Percentiles rank a stretch among this genome's conserved stretches.
Evolutionary conservation across 2,329 filamentous ascomycete species (phyloP).

Genomic region (Penicillium griseofulvum): DNA sequence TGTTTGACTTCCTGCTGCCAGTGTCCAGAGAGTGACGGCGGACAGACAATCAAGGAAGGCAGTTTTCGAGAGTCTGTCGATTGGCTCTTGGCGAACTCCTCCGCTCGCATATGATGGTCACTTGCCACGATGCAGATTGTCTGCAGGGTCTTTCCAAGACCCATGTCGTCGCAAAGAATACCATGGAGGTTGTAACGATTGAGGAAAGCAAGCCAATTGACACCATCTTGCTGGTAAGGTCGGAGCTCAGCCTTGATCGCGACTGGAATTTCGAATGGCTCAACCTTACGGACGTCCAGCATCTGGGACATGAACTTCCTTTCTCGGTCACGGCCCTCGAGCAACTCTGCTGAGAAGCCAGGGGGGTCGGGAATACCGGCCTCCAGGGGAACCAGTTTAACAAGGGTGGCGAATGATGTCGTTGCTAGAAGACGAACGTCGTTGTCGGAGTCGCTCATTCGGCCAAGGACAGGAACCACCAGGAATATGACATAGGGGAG

Average conservation of each 20-base stretch:
- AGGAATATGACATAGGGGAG: constrained; percentile 98
- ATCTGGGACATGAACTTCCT: constrained; percentile 96
- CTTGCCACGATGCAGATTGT: constrained; percentile 97
- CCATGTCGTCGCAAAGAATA: constrained; percentile 99
- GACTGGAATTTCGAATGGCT: constrained; percentile 88
- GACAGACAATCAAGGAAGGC: constrained; percentile 92
- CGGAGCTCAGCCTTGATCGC: constrained; percentile 95
- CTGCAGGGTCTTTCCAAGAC: constrained; percentile 93
- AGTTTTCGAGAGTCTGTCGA: constrained; percentile 74
- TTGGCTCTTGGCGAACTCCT: constrained; percentile 81
- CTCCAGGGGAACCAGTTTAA: constrained; percentile 94
- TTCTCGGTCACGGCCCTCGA: constrained; percentile 88
- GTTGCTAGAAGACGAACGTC: constrained; percentile 92
- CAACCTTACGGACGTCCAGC: constrained; percentile 93
- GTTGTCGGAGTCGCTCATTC: constrained; percentile 98
- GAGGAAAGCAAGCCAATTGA: constrained; percentile 97
- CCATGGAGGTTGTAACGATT: constrained; percentile 98
- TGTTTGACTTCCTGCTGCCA: constrained; percentile 98
- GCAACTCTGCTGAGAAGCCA: constrained; percentile 80
- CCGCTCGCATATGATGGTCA: constrained; percentile 88
- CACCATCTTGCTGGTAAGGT: constrained; percentile 96
- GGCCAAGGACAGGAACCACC: constrained; percentile 90
- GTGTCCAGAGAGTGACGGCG: constrained; percentile 91
- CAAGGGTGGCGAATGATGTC: constrained; percentile 92
- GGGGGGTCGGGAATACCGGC: constrained; percentile 96